phyloP scores from a whole-genome alignment of 768 basidiomycete genomes.

The Lactarius hatsudake region DNA sequence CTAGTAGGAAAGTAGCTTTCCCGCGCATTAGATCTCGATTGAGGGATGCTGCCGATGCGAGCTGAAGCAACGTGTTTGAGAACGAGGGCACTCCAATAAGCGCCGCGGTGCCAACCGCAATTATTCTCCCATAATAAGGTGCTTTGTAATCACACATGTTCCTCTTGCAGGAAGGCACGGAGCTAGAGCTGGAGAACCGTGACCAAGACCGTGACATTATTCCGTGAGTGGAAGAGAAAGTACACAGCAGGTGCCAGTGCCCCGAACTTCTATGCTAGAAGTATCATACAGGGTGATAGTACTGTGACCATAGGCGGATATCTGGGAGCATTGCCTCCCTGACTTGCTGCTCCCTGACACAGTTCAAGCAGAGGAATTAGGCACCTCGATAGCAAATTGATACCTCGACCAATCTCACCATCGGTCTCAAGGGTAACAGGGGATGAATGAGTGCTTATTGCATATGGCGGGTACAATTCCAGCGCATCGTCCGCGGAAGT shows the following conservation, averaged over 20 bases:
- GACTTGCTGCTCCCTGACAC: not conserved
- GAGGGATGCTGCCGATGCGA: not conserved
- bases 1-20: not conserved
- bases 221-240: not conserved
- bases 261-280: not conserved
- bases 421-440: not conserved
- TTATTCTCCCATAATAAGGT: not conserved
- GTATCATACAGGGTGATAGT: not conserved
- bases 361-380: not conserved
- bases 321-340: not conserved
- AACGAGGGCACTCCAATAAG: not conserved
- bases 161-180: not conserved
- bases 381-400: not conserved
- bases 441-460: not conserved
- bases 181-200: not conserved
- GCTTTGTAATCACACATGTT: not conserved
- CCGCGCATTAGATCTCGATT: not conserved
- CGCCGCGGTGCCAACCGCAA: not conserved
- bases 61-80: not conserved
- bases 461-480: not conserved
- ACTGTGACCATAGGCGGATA: not conserved
- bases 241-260: not conserved
- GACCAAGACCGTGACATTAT: not conserved
- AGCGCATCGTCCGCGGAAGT: not conserved
- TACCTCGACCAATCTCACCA: too few species aligned